Percentiles rank a stretch among this genome's conserved stretches.
Evolutionary conservation across 805 yeast genomes (phyloP).

Genomic region (Geotrichum ghanense): DNA sequence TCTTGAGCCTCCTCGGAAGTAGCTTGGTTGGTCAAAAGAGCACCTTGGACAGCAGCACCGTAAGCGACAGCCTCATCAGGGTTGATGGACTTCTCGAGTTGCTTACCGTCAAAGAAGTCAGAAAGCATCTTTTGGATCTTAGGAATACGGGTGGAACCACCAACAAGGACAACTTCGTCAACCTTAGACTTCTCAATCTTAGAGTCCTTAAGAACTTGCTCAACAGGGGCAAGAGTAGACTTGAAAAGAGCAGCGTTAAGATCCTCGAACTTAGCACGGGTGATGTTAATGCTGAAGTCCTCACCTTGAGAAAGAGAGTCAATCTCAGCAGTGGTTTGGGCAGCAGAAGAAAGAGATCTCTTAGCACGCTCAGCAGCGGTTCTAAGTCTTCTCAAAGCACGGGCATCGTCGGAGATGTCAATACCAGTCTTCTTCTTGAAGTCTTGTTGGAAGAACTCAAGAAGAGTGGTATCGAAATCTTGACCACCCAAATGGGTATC

Average conservation of each 20-base stretch:
- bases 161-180: slow-evolving; percentile 92
- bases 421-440: slow-evolving; percentile 92
- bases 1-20: slow-evolving; percentile 90
- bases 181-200: slow-evolving; percentile 73
- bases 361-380: slow-evolving; percentile 99
- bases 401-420: slow-evolving; percentile 82
- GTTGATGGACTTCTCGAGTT: slow-evolving; percentile 92
- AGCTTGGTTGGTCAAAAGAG: slow-evolving; percentile 80
- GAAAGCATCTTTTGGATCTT: slow-evolving; percentile 90
- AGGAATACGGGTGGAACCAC: slow-evolving; percentile 99
- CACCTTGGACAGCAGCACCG: slow-evolving; percentile 99
- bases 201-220: slow-evolving; percentile 88
- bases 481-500: slow-evolving; percentile 99
- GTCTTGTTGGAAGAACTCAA: slow-evolving; percentile 84
- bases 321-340: slow-evolving; percentile 51
- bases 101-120: slow-evolving; percentile 94
- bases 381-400: slow-evolving; percentile 97
- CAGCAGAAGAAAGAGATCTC: slow-evolving; percentile 93
- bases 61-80: slow-evolving; percentile 99
- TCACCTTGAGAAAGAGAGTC: slow-evolving; percentile 81
- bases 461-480: slow-evolving; percentile 94
- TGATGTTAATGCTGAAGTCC: slow-evolving; percentile 84
- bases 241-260: slow-evolving; percentile 87
- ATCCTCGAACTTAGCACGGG: slow-evolving; percentile 98
- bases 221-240: slow-evolving; percentile 89